Evolutionary conservation across 768 basidiomycete species (phyloP).

Genomic region (Phanerodontia chrysosporium): DNA sequence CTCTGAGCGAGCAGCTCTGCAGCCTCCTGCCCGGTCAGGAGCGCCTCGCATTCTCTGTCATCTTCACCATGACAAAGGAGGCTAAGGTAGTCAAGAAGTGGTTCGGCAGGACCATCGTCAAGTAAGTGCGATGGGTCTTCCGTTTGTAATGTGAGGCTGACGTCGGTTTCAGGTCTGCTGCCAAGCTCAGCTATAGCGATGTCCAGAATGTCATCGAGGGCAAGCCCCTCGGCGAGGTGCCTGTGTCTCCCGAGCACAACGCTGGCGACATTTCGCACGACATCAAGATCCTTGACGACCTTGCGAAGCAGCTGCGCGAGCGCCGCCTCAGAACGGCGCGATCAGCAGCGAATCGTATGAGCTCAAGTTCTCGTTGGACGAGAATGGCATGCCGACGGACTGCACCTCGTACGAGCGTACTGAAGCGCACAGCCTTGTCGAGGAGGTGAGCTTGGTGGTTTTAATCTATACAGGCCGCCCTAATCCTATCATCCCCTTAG

Average conservation of each 20-base stretch:
- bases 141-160: neutral
- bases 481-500: slow-evolving; percentile 32
- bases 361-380: slow-evolving; percentile 77
- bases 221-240: slow-evolving; percentile 46
- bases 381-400: slow-evolving; percentile 73
- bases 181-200: slow-evolving; percentile 78
- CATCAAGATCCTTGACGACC: slow-evolving; percentile 58
- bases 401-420: slow-evolving; percentile 59
- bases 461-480: neutral
- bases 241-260: slow-evolving; percentile 54
- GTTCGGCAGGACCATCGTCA: slow-evolving; percentile 92
- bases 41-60: slow-evolving; percentile 83
- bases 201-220: slow-evolving; percentile 84
- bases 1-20: slow-evolving; percentile 90
- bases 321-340: slow-evolving; percentile 79
- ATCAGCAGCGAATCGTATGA: slow-evolving; percentile 66
- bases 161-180: slow-evolving; percentile 59
- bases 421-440: slow-evolving; percentile 78
- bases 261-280: slow-evolving; percentile 68
- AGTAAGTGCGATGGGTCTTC: slow-evolving; percentile 40
- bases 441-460: slow-evolving; percentile 71
- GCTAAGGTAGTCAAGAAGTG: slow-evolving; percentile 82
- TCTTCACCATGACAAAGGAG: slow-evolving; percentile 83
- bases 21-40: slow-evolving; percentile 87
- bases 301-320: slow-evolving; percentile 70